Evolutionary conservation across 2,329 filamentous ascomycete species (phyloP).

Genomic region (Claviceps arundinis): DNA sequence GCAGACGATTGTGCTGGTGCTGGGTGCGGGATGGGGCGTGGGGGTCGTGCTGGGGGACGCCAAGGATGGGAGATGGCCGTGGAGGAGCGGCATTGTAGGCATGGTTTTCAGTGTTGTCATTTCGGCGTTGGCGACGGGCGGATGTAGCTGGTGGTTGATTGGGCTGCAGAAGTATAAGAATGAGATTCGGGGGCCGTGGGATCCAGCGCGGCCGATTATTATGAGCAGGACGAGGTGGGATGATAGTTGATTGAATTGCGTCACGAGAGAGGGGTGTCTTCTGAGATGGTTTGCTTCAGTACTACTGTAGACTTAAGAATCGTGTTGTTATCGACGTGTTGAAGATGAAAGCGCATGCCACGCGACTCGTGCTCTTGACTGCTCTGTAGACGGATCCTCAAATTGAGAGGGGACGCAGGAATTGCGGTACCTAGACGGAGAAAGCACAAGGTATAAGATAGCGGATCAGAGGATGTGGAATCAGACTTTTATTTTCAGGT

Average conservation of each 20-base stretch:
- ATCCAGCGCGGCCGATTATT: conserved; percentile 81
- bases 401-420: too few species aligned
- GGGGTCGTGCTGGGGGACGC: conserved; percentile 43
- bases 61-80: conserved; percentile 29
- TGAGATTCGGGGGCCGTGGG: conserved; percentile 96
- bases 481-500: too few species aligned
- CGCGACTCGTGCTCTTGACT: too few species aligned
- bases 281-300: too few species aligned
- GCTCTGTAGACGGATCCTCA: too few species aligned
- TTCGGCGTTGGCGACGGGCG: conserved; percentile 69
- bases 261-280: too few species aligned
- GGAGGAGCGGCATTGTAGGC: conserved; percentile 51
- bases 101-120: conserved; percentile 63
- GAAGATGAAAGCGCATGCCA: too few species aligned
- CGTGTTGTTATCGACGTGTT: too few species aligned
- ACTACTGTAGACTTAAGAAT: too few species aligned
- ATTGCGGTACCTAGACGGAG: too few species aligned
- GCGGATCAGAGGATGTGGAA: too few species aligned
- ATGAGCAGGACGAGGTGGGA: conserved; percentile 49
- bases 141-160: conserved; percentile 97
- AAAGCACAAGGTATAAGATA: too few species aligned
- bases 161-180: conserved; percentile 98
- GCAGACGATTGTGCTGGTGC: conserved; percentile 62
- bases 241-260: conserved; percentile 12
- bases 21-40: conserved; percentile 68